Percentiles rank a stretch among this genome's conserved stretches.
These are phyloP conservation scores for Tillandsia leiboldiana DNA, from an alignment of 176 grass and related monocot genomes.

Conservation along the genomic window DNA sequence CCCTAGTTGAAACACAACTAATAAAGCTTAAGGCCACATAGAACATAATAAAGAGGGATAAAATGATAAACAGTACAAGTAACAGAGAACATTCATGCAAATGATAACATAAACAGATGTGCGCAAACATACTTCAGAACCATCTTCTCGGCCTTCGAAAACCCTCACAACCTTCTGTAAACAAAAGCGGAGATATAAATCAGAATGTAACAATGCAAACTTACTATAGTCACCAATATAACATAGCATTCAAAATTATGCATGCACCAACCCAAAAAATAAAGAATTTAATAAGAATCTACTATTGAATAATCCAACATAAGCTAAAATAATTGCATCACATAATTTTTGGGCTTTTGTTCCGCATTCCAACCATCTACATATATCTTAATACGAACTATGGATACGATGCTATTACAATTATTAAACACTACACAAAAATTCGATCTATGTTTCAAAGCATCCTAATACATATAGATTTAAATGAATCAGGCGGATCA, in stretches of 20 bases:
- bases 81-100: not conserved
- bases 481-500: too few relatives aligned
- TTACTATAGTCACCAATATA: not conserved
- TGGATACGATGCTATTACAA: too few relatives aligned
- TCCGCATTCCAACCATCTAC: too few relatives aligned
- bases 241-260: not conserved
- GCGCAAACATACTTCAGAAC: slow-evolving; percentile 26
- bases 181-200: not conserved
- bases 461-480: too few relatives aligned
- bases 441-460: too few relatives aligned
- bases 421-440: too few relatives aligned
- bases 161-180: slow-evolving; percentile 9
- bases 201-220: not conserved
- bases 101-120: not conserved
- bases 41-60: not conserved
- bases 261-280: not conserved
- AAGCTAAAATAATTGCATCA: too few relatives aligned
- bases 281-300: not conserved
- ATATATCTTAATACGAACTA: too few relatives aligned
- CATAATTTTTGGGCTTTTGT: too few relatives aligned
- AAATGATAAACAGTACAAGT: not conserved
- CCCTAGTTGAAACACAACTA: not conserved
- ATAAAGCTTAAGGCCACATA: not conserved
- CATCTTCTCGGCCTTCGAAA: slow-evolving; percentile 21
- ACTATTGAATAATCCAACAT: too few relatives aligned